Base-by-base conservation (phyloP, 2,329 filamentous ascomycete genomes). In the Grosmannia clavigera region DNA sequence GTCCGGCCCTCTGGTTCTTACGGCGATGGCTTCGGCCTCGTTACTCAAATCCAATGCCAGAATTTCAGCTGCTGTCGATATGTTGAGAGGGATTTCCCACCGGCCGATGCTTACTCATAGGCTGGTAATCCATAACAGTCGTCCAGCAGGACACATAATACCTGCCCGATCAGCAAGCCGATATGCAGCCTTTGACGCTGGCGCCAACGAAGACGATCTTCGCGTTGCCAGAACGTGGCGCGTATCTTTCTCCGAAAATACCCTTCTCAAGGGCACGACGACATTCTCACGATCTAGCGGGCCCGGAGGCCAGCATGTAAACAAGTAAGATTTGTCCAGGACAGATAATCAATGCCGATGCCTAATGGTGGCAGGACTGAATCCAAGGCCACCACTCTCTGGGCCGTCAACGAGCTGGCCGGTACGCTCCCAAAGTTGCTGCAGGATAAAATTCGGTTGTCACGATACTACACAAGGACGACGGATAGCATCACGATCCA, bases 231-330 rank as follows among this genome's bases (percentile, higher is more conserved):
- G 81, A 29, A 71, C 70, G 62, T 84, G 81, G 81, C 74, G 73
- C 55, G 65, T 72, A 55, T 71, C 72, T 0, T 80, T 82, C 62
- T 70, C 72, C 10, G 63, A 71, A 38, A 70, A 67, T 48, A 71
- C 67, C 27, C 66, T 84, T 2, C 81, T 81, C 16, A 74, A 70
- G 59, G 81, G 80, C 10, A 76, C 69, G 53, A 83, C 79, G 5
- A 76, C 71, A 12, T 84, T 76, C 67, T 76, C 81, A 2, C 75
- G 81, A n/a, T 83, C 81, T 3, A 83, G 80, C 64, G 81, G 81
- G 0, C 81, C 81, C 2, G 81, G 81, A 14, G 81, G 81, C 2
- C 81, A 84, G 65, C 80, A 84, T 66, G 81, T 84, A 38, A 84
- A 84, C 67, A 84, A 84, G 81, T 84, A 66, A 60, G 58, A 12